phyloP scores from a whole-genome alignment of 768 basidiomycete species.

The Leccinum obscurum region DNA sequence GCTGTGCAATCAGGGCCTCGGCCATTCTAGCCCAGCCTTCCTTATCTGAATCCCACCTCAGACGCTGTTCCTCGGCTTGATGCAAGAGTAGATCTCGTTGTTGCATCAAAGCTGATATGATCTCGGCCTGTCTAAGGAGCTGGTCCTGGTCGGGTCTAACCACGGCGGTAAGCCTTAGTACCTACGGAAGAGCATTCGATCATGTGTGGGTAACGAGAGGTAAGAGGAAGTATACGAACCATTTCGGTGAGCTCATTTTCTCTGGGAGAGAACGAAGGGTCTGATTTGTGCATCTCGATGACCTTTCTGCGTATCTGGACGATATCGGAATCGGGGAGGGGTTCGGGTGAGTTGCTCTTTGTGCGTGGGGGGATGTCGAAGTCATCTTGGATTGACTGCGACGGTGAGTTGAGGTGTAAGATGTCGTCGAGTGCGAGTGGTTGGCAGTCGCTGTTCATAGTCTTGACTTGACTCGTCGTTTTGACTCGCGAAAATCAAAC shows the following conservation, averaged over 20 bases:
- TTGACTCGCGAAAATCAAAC: slow-evolving; percentile 34
- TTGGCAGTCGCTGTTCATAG: slow-evolving; percentile 38
- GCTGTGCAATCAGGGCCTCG: slow-evolving; percentile 58
- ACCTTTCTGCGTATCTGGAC: slow-evolving; percentile 48
- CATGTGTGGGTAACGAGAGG: slow-evolving; percentile 9
- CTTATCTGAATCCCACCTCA: slow-evolving; percentile 61
- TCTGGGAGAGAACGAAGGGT: slow-evolving; percentile 28
- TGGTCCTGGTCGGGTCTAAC: slow-evolving; percentile 44
- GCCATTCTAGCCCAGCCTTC: slow-evolving; percentile 66
- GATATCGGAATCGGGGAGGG: slow-evolving; percentile 49
- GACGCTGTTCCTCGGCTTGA: slow-evolving; percentile 57
- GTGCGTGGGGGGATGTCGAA: slow-evolving; percentile 18
- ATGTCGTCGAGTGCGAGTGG: slow-evolving; percentile 56
- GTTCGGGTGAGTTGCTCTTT: slow-evolving; percentile 35
- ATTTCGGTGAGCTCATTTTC: slow-evolving; percentile 59
- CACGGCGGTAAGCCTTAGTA: slow-evolving; percentile 46
- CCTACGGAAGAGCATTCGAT: slow-evolving; percentile 35
- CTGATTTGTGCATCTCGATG: slow-evolving; percentile 17
- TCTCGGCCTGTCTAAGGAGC: slow-evolving; percentile 59
- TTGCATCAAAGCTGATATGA: slow-evolving; percentile 52
- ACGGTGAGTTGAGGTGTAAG: slow-evolving; percentile 53
- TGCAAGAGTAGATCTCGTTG: slow-evolving; percentile 60
- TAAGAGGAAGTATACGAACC: slow-evolving; percentile 40
- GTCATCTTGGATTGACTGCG: slow-evolving; percentile 24
- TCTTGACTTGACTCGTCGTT: neutral